Base-by-base conservation (phyloP, 1,139 yeast genomes). In the Yarrowia galli region DNA sequence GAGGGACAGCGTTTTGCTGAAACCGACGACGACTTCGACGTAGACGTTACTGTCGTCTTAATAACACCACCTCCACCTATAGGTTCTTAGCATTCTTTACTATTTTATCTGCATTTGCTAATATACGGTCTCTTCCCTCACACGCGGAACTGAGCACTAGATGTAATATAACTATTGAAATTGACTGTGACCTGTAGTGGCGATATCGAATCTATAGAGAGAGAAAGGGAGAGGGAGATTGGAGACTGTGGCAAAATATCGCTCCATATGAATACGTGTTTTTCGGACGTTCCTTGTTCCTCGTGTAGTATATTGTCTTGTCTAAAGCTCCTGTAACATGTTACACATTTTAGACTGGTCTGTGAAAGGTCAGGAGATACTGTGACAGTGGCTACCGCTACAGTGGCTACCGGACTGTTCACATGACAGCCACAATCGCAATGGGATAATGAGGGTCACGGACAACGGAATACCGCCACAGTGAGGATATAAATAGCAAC, bases 71-170 rank as follows among this genome's bases (percentile, higher is more conserved):
- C 58, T 15, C 58, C 28, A 35, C 40, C 32, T 51, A 28, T 42
- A 51, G 61, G 45, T 43, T 65, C 49, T 43, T 53, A 10, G 63
- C 63, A 56, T 56, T 56, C 63, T 40, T 56, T 56, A 40, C 63
- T 54, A 22, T 38, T 35, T 36, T 36, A 51, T 36, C 45, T 54
- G 46, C 63, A 56, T 56, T 56, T 56, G 45, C 43, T 54, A 22
- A 40, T 23, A 38, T 20, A 28, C 32, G 60, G 60, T 36, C 45
- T 49, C 54, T 49, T 10, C 15, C 22, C 6, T 13, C 2, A 2
- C n/a, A 8, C 9, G 43, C 16, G 15, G 40, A 16, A 7, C 10
- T 5, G 43, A 51, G 56, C 56, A 23, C 45, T 36, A 9, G 43
- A 35, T 54, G 61, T 40, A 40, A 40, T 53, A 36, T 53, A 48